Percentiles rank a stretch among this genome's conserved stretches.
Conservation (phyloP, 129 eudicot species). For the Flaveria linearis region DNA sequence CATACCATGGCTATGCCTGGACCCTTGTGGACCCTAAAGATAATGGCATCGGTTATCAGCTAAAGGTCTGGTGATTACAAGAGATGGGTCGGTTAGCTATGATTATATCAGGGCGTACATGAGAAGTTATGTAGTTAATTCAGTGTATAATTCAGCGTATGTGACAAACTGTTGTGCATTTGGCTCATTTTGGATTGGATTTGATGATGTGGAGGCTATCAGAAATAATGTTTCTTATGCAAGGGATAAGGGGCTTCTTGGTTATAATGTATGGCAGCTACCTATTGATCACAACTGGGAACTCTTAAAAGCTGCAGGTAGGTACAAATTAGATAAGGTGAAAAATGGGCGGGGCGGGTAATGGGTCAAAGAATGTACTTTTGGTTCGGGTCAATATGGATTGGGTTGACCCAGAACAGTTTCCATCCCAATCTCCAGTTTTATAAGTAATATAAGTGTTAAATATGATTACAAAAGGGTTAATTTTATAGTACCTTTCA, state of each 20-base stretch:
- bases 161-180: constrained; percentile 44
- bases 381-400: too few relatives aligned
- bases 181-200: constrained; percentile 58
- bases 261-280: constrained; percentile 67
- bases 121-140: constrained; percentile 4
- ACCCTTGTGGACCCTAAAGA: constrained; percentile 42
- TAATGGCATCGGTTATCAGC: constrained; percentile 45
- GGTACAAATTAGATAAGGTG: neutral
- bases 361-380: neutral
- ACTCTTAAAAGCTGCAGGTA: constrained; percentile 58
- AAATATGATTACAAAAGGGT: neutral
- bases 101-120: constrained; percentile 38
- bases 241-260: constrained; percentile 48
- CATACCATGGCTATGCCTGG: constrained; percentile 61
- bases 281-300: constrained; percentile 55
- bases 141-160: constrained; percentile 40
- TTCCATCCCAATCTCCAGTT: neutral
- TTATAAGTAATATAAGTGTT: neutral
- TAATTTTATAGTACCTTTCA: too few relatives aligned
- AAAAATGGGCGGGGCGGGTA: neutral
- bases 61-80: constrained; percentile 31
- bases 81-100: constrained; percentile 39
- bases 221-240: constrained; percentile 55
- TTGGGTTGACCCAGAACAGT: neutral
- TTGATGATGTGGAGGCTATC: constrained; percentile 49